phyloP scores from a whole-genome alignment of 2,329 filamentous ascomycete genomes.

The Pleurostoma richardsiae region DNA sequence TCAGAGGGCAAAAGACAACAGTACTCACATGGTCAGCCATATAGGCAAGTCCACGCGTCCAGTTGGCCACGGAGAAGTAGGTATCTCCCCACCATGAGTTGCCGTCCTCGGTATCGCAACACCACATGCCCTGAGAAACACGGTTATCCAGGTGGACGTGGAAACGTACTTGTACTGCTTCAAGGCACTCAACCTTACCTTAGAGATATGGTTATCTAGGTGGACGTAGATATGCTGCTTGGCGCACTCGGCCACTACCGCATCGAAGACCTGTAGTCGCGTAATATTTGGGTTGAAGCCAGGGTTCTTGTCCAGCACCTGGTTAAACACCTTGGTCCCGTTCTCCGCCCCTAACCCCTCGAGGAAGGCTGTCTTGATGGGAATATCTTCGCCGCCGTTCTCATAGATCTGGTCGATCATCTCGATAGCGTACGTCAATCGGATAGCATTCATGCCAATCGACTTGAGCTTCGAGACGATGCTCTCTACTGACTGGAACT shows the following conservation, averaged over 20 bases:
- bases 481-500: constrained; percentile 51
- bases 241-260: constrained; percentile 52
- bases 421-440: constrained; percentile 59
- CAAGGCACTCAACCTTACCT: constrained; percentile 21
- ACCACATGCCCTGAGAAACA: constrained; percentile 35
- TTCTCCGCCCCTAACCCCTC: constrained; percentile 45
- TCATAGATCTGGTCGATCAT: constrained; percentile 56
- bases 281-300: constrained; percentile 49
- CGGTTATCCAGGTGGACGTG: no score
- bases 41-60: constrained; percentile 53
- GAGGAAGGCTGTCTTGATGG: constrained; percentile 37
- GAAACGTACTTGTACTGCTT: no score
- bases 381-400: constrained; percentile 40
- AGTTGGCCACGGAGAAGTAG: constrained; percentile 53
- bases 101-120: constrained; percentile 47
- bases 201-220: constrained; percentile 58
- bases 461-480: constrained; percentile 53
- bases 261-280: constrained; percentile 55
- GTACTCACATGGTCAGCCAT: constrained; percentile 52
- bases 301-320: constrained; percentile 54
- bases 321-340: constrained; percentile 41
- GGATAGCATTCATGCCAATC: constrained; percentile 58
- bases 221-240: constrained; percentile 53
- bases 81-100: constrained; percentile 59
- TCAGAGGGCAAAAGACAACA: background rate